Conservation (phyloP, 345 rosid genomes). For the Limnanthes douglasii region DNA sequence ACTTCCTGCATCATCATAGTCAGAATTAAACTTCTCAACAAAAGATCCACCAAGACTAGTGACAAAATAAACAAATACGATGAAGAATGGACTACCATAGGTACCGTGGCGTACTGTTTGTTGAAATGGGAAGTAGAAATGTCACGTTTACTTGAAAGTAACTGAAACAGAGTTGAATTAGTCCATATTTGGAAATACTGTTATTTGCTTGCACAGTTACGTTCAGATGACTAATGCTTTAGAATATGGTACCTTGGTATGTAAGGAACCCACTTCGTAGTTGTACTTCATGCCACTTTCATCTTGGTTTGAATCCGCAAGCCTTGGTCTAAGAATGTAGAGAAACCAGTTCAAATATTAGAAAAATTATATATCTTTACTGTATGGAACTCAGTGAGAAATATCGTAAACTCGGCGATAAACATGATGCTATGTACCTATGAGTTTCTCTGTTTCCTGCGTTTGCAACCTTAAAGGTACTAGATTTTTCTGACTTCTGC, state of each 20-base stretch:
- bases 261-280: constrained; percentile 44
- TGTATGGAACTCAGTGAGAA: too few relatives aligned
- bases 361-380: too few relatives aligned
- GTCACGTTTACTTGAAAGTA: constrained; percentile 52
- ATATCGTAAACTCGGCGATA: too few relatives aligned
- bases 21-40: not conserved
- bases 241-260: constrained; percentile 37
- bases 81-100: constrained; percentile 21
- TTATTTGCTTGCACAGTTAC: too few relatives aligned
- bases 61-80: not conserved
- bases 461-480: constrained; percentile 13
- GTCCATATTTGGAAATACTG: too few relatives aligned
- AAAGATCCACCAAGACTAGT: not conserved
- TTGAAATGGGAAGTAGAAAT: constrained; percentile 35
- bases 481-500: constrained; percentile 21
- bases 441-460: constrained; percentile 19
- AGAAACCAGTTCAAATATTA: too few relatives aligned
- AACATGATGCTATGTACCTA: constrained; percentile 23
- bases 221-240: too few relatives aligned
- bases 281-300: constrained; percentile 9
- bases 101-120: constrained; percentile 45
- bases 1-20: constrained; percentile 35
- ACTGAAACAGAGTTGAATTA: constrained; percentile 19
- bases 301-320: constrained; percentile 20
- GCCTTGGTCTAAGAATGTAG: constrained; percentile 23